A percentile compares a stretch with the other conserved stretches of the same genome.
Conservation (phyloP, 371 early-diverging fungal genomes). For the Batkoa obscura region DNA sequence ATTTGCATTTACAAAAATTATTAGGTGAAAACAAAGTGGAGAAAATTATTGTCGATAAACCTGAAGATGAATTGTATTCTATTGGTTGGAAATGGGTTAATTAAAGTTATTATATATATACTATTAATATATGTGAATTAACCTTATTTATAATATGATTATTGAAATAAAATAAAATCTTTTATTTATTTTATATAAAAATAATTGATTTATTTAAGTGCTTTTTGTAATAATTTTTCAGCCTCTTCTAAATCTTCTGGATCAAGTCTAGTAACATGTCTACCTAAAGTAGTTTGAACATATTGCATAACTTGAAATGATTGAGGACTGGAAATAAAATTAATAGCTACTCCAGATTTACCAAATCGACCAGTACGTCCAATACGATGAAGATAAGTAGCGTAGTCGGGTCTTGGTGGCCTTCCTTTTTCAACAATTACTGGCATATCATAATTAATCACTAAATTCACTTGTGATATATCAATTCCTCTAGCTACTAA, state of each 20-base stretch:
- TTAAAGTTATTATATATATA: too few relatives aligned
- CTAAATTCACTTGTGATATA: constrained; percentile 85
- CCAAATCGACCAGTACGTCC: constrained; percentile 99
- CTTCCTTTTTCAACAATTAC: not conserved
- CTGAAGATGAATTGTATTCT: too few relatives aligned
- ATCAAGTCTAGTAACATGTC: constrained; percentile 51
- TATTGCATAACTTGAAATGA: constrained; percentile 46
- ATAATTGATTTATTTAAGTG: constrained; percentile 18
- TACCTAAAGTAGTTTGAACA: constrained; percentile 56
- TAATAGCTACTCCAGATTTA: constrained; percentile 87
- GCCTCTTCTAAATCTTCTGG: constrained; percentile 59
- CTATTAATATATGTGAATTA: too few relatives aligned
- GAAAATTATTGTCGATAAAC: constrained; percentile 11
- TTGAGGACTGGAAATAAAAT: constrained; percentile 71
- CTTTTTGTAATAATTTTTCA: constrained; percentile 56
- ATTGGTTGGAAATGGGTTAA: too few relatives aligned
- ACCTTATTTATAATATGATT: too few relatives aligned
- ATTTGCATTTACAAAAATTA: constrained; percentile 49
- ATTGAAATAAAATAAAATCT: too few relatives aligned
- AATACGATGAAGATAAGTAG: constrained; percentile 96
- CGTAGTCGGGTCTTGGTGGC: constrained; percentile 41
- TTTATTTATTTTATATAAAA: too few relatives aligned
- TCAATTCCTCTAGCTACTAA: constrained; percentile 97
- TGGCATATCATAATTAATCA: constrained; percentile 96
- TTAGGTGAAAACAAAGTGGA: constrained; percentile 30